Base-by-base conservation (phyloP, 331 rosid genomes). In the Acacia concinna region DNA sequence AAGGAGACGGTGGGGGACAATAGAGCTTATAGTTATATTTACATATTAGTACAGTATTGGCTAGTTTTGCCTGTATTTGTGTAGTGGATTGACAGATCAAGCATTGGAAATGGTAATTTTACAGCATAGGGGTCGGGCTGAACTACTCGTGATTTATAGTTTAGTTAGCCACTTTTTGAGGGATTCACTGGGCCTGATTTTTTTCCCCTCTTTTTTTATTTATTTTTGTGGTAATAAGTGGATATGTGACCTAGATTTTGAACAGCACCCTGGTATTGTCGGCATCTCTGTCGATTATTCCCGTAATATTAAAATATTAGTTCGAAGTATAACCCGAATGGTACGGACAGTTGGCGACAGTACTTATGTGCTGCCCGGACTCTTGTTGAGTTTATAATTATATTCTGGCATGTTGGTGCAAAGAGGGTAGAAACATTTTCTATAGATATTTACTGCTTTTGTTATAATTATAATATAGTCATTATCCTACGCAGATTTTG, bases 231-330 rank as follows among this genome's bases (percentile, higher is more conserved):
- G 18, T 41, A 63, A 52, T 60, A 46, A 67, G 8, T 69, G 23
- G 51, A 37, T 28, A 64, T 79, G 82, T 49, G 21, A 2, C 21
- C 74, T 25, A 76, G 8, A 82, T 72, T 46, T 49, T 68, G 43
- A 68, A 46, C 80, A 85, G 44, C 52, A 41, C 30, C 43, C 30
- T 38, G 67, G 66, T 68, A 72, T 35, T 76, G 84, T 76, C 78
- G 84, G 84, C 52, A 76, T 66, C 65, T 59, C 47, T 21, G 34
- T 75, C 60, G 71, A 52, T 43, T 73, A 8, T 43, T 18, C 14
- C n/a, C 40, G 8, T 23, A n/a, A 44, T 54, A 54, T 21, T 38
- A 47, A 38, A 23, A 15, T 14, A 57, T 35, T 74, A 57, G 37
- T 56, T 74, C 25, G 30, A 63, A 64, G 38, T 69, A 35, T 71